Evolutionary conservation across 495 filamentous ascomycete species (phyloP).

Genomic region (Penicillium goetzii): DNA sequence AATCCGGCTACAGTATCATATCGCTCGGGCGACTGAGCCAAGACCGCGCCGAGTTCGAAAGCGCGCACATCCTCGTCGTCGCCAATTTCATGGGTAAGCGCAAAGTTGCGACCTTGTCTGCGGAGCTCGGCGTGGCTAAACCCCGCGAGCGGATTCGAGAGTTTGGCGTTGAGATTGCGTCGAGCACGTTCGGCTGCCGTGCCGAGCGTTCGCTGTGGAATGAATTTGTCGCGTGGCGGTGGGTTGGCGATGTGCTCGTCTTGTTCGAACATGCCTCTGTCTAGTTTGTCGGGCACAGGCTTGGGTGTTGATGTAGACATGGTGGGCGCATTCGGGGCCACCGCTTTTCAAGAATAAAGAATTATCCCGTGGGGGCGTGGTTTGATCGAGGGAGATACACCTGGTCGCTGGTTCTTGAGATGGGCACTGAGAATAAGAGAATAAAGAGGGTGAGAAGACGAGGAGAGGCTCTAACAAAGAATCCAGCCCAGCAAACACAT

Average conservation of each 20-base stretch:
- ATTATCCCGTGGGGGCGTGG: neutral
- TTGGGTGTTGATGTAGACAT: conserved; percentile 11
- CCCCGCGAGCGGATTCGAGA: conserved; percentile 74
- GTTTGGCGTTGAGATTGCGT: conserved; percentile 59
- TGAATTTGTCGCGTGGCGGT: conserved; percentile 21
- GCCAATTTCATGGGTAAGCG: conserved; percentile 62
- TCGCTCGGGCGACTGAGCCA: conserved; percentile 61
- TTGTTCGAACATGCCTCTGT: conserved; percentile 18
- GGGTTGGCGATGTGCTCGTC: conserved; percentile 25
- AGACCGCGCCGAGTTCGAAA: conserved; percentile 73
- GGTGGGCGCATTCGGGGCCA: neutral
- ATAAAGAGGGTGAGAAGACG: neutral
- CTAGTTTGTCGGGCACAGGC: neutral
- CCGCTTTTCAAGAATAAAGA: neutral
- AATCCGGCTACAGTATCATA: conserved; percentile 60
- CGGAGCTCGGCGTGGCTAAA: conserved; percentile 61
- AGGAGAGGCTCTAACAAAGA: neutral
- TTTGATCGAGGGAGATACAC: neutral
- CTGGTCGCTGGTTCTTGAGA: neutral
- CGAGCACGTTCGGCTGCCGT: conserved; percentile 55
- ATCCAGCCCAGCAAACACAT: conserved; percentile 1
- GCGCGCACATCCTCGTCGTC: conserved; percentile 64
- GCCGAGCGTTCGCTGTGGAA: conserved; percentile 33
- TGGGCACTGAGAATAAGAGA: neutral
- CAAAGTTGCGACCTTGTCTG: conserved; percentile 68